Conservation (phyloP, 352 stramenopile genomes). For the Peronospora tabacina region DNA sequence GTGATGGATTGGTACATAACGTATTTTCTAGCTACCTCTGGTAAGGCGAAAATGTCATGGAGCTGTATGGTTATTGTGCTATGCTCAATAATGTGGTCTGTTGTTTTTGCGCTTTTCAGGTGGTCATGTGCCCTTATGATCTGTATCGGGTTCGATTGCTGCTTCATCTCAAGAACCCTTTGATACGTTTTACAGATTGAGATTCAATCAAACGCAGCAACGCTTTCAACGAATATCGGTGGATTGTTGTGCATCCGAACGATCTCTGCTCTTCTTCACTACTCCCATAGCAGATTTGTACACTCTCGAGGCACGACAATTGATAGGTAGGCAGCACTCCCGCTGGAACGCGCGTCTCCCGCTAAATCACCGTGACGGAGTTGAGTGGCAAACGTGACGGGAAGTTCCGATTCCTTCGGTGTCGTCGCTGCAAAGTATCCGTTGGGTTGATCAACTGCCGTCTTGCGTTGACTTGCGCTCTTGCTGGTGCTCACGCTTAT, state of each 20-base stretch:
- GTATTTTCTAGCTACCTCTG: conserved; percentile 2
- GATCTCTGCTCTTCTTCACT: conserved; percentile 6
- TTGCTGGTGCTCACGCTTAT: conserved; percentile 21
- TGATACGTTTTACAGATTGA: too few relatives aligned
- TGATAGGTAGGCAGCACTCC: conserved; percentile 36
- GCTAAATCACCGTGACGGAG: conserved; percentile 23
- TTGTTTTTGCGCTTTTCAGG: neutral
- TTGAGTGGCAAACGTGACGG: conserved; percentile 36
- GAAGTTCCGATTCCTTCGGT: conserved; percentile 37
- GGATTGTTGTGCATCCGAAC: conserved; percentile 23
- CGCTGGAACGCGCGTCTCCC: conserved; percentile 11
- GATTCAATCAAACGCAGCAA: neutral
- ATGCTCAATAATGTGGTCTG: neutral
- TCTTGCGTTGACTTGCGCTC: conserved; percentile 23
- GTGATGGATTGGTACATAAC: neutral
- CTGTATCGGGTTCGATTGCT: too few relatives aligned
- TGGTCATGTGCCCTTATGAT: too few relatives aligned
- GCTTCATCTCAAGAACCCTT: neutral
- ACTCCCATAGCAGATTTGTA: conserved; percentile 55
- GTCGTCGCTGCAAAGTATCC: conserved; percentile 37
- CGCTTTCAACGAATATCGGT: conserved; percentile 11
- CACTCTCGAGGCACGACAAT: conserved; percentile 52
- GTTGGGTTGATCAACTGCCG: conserved; percentile 15
- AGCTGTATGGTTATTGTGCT: neutral
- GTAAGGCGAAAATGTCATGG: conserved; percentile 13